Evolutionary conservation across 2,329 filamentous ascomycete species (phyloP).

Genomic region (Penicillium crustosum): DNA sequence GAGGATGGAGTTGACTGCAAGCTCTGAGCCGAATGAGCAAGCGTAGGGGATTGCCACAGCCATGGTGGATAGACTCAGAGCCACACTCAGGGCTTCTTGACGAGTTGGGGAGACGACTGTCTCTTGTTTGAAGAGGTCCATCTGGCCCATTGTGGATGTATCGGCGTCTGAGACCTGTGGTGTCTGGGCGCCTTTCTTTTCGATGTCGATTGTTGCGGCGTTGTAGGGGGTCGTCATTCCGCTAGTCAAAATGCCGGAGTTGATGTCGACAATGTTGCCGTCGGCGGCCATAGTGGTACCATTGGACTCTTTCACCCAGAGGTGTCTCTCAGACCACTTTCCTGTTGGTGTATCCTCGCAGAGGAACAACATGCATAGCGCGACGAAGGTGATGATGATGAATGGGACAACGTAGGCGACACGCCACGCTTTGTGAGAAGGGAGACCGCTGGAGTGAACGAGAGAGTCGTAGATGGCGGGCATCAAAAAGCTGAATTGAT

Average conservation of each 20-base stretch:
- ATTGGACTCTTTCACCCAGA: slow-evolving; percentile 51
- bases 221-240: slow-evolving; percentile 26
- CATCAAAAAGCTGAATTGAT: slow-evolving; percentile 67
- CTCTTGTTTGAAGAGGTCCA: slow-evolving; percentile 58
- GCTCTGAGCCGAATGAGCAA: slow-evolving; percentile 61
- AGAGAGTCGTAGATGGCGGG: slow-evolving; percentile 83
- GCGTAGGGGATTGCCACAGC: slow-evolving; percentile 57
- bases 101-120: slow-evolving; percentile 61
- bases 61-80: slow-evolving; percentile 60
- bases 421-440: slow-evolving; percentile 72
- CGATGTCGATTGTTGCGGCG: slow-evolving; percentile 25
- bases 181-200: slow-evolving; percentile 35
- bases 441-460: slow-evolving; percentile 58
- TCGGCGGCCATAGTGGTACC: slow-evolving; percentile 19
- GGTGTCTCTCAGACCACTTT: slow-evolving; percentile 72
- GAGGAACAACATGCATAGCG: slow-evolving; percentile 67
- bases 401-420: slow-evolving; percentile 83
- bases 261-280: slow-evolving; percentile 35
- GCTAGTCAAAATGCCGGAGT: slow-evolving; percentile 24
- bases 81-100: slow-evolving; percentile 60
- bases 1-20: slow-evolving; percentile 61
- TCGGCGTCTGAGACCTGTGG: slow-evolving; percentile 34
- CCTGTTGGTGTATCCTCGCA: slow-evolving; percentile 82
- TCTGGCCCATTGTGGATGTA: slow-evolving; percentile 47
- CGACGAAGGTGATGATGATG: slow-evolving; percentile 67